These are phyloP conservation scores for Sungouiozyma ichnusensis DNA, from an alignment of 805 yeast species.

Conservation along the genomic window DNA sequence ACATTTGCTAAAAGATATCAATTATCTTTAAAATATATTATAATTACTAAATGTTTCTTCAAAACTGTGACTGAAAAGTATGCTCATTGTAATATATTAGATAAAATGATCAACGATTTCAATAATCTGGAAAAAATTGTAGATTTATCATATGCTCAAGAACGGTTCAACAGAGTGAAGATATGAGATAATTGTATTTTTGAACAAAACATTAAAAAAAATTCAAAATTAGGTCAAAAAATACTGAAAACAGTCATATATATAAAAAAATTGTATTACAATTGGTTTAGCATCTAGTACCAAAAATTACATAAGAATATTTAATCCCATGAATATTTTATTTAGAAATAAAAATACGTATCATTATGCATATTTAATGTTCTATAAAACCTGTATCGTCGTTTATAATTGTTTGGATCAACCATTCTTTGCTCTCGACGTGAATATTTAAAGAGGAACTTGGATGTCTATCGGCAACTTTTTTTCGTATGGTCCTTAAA, in stretches of 20 bases:
- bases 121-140: conserved; percentile 13
- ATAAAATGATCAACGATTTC: conserved; percentile 20
- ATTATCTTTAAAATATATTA: conserved; percentile 20
- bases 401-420: conserved; percentile 24
- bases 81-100: conserved; percentile 22
- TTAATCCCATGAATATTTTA: background rate
- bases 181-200: conserved; percentile 2
- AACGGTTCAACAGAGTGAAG: background rate
- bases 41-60: conserved; percentile 22
- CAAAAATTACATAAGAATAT: too few species aligned
- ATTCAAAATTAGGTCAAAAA: background rate
- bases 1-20: conserved; percentile 24
- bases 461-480: conserved; percentile 1
- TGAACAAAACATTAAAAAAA: background rate
- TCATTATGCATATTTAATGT: background rate
- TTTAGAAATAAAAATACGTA: too few species aligned
- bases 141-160: conserved; percentile 3
- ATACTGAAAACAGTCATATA: background rate
- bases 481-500: conserved; percentile 5
- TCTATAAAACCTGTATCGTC: conserved; percentile 9
- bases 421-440: conserved; percentile 27
- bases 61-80: conserved; percentile 14
- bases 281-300: too few species aligned
- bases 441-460: conserved; percentile 4
- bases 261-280: too few species aligned